Evolutionary conservation across 805 yeast genomes (phyloP).

Genomic region (Danielia reshetovae): DNA sequence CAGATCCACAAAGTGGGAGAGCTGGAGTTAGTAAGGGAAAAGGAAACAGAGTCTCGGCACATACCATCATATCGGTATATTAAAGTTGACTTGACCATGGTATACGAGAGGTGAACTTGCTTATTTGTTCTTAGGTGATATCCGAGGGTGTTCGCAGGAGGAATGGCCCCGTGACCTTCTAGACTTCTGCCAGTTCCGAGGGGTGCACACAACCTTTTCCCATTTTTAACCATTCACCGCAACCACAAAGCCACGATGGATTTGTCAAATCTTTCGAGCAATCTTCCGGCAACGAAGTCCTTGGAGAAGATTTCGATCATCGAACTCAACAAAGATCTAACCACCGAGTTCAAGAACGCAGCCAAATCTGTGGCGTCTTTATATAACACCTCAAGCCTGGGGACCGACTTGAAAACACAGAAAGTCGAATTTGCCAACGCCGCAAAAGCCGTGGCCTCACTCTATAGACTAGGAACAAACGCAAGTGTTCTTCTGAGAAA

Average conservation of each 20-base stretch:
- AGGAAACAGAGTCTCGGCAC: conserved; percentile 8
- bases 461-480: conserved; percentile 58
- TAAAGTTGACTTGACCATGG: conserved; percentile 64
- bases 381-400: conserved; percentile 24
- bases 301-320: conserved; percentile 44
- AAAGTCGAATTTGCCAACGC: conserved; percentile 35
- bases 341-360: conserved; percentile 64
- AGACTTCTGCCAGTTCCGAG: too few species aligned
- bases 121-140: too few species aligned
- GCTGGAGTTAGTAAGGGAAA: conserved; percentile 39
- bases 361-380: conserved; percentile 66
- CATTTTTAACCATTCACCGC: too few species aligned
- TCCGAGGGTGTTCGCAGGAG: too few species aligned
- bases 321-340: conserved; percentile 49
- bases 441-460: conserved; percentile 42
- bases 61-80: conserved; percentile 63
- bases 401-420: too few species aligned
- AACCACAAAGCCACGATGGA: conserved; percentile 55
- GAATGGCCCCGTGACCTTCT: too few species aligned
- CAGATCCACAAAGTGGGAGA: conserved; percentile 87
- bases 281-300: conserved; percentile 51
- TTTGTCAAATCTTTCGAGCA: conserved; percentile 54
- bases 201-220: too few species aligned
- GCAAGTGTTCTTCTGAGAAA: conserved; percentile 44
- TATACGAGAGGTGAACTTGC: too few species aligned